Evolutionary conservation across 139 green algal species (phyloP).

Genomic region (Pedinophyceae sp.): DNA sequence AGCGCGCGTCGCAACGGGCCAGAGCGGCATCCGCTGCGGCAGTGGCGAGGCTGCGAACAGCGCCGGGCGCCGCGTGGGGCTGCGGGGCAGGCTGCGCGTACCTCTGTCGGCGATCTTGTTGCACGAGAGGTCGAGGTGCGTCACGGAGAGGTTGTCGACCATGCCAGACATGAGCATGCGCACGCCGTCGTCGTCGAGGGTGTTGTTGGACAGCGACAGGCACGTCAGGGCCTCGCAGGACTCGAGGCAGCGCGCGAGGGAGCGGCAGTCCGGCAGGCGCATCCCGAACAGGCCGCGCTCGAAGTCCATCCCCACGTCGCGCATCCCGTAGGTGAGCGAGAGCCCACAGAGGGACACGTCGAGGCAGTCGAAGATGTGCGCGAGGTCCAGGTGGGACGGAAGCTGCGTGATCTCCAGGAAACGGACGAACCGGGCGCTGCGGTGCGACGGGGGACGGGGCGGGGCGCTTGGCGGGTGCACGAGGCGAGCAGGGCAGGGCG

Average conservation of each 20-base stretch:
- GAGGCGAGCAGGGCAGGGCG: no score
- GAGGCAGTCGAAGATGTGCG: slow-evolving; percentile 49
- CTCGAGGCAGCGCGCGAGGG: slow-evolving; percentile 27
- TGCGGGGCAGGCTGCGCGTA: no score
- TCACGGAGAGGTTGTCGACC: slow-evolving; percentile 62
- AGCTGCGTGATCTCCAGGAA: slow-evolving; percentile 49
- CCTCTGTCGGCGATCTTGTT: slow-evolving; percentile 59
- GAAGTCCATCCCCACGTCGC: slow-evolving; percentile 70
- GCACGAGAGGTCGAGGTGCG: slow-evolving; percentile 60
- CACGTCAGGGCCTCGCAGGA: slow-evolving; percentile 29
- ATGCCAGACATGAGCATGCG: slow-evolving; percentile 55
- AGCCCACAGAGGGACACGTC: slow-evolving; percentile 17
- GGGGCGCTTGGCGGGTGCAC: no score
- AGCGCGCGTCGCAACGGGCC: no score
- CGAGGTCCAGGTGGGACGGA: slow-evolving; percentile 55
- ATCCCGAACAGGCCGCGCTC: slow-evolving; percentile 60
- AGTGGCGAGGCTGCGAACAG: no score
- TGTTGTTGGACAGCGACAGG: slow-evolving; percentile 45
- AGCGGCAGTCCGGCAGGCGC: slow-evolving; percentile 55
- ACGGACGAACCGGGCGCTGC: slow-evolving; percentile 42
- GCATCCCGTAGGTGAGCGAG: slow-evolving; percentile 31
- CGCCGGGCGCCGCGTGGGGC: no score
- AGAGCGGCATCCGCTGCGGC: no score
- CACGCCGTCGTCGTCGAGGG: slow-evolving; percentile 58
- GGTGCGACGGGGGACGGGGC: no score